phyloP scores from a whole-genome alignment of 108 stramenopile species.

The Nannochloropsis salina region DNA sequence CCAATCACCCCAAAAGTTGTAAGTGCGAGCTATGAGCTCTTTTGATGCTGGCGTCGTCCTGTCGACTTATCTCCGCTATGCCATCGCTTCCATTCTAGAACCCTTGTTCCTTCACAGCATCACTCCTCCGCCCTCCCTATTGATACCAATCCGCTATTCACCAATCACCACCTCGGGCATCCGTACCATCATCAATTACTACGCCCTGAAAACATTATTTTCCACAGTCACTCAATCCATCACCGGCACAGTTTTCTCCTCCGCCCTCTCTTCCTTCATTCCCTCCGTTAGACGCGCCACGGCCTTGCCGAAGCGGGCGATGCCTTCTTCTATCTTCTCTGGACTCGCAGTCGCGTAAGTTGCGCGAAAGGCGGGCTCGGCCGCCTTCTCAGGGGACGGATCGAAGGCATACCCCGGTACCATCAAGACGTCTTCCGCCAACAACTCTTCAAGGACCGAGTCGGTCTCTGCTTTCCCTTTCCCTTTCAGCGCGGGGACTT shows the following conservation, averaged over 20 bases:
- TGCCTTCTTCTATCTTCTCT: conserved; percentile 24
- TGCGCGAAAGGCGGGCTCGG: conserved; percentile 6
- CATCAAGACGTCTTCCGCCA: not conserved
- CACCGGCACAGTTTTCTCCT: not conserved
- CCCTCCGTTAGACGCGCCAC: not conserved
- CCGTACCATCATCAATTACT: no score
- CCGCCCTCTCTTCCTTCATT: not conserved
- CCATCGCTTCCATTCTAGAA: no score
- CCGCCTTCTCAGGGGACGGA: not conserved
- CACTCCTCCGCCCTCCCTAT: no score
- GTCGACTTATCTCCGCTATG: no score
- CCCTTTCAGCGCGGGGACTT: not conserved
- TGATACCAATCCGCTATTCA: no score
- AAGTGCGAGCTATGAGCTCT: no score
- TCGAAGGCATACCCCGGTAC: conserved; percentile 34
- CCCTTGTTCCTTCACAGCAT: no score
- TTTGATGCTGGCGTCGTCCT: no score
- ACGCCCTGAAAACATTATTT: no score
- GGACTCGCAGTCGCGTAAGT: conserved; percentile 27
- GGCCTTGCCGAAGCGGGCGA: not conserved
- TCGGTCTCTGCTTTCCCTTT: not conserved
- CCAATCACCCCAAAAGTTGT: no score
- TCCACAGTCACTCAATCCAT: not conserved
- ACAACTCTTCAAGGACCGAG: conserved; percentile 23
- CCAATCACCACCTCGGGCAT: no score